Base-by-base conservation (phyloP, 768 basidiomycete species). In the Termitomyces sp. region DNA sequence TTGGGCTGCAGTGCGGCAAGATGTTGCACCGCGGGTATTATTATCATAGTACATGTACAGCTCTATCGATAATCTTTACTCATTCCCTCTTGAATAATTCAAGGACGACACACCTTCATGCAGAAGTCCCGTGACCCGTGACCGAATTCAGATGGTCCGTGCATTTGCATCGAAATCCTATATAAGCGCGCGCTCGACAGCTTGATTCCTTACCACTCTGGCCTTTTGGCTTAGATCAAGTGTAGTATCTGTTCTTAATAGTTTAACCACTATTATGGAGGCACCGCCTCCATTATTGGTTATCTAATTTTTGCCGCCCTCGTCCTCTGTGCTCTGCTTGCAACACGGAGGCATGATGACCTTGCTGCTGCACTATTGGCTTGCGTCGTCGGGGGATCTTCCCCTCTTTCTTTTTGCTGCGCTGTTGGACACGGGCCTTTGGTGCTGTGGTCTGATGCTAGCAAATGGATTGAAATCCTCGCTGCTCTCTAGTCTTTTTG, bases 201-300 rank as follows among this genome's bases (percentile, higher is more conserved):
- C 8, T 4, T 2, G 4, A 4, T 9, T 57, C 56, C 58, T 85
- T 79, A 88, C 87, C 88, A 88, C 87, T 89, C 88, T 88, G 88
- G 88, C 87, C 88, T 89, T 88, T 89, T 90, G 88, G 89, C 89
- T 91, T 91, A 89, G 89, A 91, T 90, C 88, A 90, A 91, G 89
- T 91, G 89, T 91, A 91, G 89, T 91, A 91, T 90, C 89, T 92
- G 89, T 91, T 90, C 88, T 91, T 88, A 85, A 85, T 84, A 85
- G 83, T 85, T 84, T 85, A 85, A 85, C 78, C 79, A 79, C 79
- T 81, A 81, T 81, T 80, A 80, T 80, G 77, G 74, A 72, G 77
- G 75, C 79, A 79, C 75, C 72, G 78, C 75, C 75, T 74, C 75
- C 75, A 79, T 79, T 79, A 51, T 63, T 79, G 79, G 79, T 80